Percentiles rank a stretch among this genome's conserved stretches.
Conservation (phyloP, 2,329 filamentous ascomycete species). For the Aureobasidium sp. region DNA sequence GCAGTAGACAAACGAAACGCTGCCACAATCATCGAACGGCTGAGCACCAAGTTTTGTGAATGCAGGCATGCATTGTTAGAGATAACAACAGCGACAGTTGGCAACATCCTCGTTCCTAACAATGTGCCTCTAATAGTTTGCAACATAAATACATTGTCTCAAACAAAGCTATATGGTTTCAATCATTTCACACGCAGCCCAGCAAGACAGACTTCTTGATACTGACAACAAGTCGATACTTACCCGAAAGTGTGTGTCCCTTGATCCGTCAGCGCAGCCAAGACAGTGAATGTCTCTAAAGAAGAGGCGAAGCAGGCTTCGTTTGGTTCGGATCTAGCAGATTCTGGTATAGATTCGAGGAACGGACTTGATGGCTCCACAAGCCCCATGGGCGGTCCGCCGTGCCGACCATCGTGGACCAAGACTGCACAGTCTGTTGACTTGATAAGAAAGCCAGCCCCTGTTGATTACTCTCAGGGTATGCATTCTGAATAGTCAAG, state of each 20-base stretch:
- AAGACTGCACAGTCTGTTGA: slow-evolving; percentile 1
- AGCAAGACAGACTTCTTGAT: background rate
- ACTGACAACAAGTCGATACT: background rate
- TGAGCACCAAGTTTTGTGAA: no score
- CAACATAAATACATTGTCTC: background rate
- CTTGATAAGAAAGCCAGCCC: background rate
- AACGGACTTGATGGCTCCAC: slow-evolving; percentile 6
- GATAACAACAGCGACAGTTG: background rate
- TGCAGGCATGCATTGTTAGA: no score
- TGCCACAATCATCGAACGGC: no score
- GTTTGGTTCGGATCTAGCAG: slow-evolving; percentile 13
- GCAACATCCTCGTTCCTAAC: background rate
- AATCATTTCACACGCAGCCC: background rate
- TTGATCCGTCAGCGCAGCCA: background rate
- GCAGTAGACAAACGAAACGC: no score
- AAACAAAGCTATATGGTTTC: background rate
- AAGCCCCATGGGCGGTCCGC: slow-evolving; percentile 10
- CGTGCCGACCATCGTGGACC: slow-evolving; percentile 6
- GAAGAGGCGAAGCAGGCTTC: slow-evolving; percentile 2
- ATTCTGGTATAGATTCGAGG: slow-evolving; percentile 13
- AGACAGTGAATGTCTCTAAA: background rate
- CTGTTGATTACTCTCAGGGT: background rate
- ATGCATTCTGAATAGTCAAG: slow-evolving; percentile 20
- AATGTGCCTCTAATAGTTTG: background rate
- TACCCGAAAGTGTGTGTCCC: background rate